These are phyloP conservation scores for Penicillium paneum DNA, from an alignment of 2,329 filamentous ascomycete genomes.

Conservation along the genomic window DNA sequence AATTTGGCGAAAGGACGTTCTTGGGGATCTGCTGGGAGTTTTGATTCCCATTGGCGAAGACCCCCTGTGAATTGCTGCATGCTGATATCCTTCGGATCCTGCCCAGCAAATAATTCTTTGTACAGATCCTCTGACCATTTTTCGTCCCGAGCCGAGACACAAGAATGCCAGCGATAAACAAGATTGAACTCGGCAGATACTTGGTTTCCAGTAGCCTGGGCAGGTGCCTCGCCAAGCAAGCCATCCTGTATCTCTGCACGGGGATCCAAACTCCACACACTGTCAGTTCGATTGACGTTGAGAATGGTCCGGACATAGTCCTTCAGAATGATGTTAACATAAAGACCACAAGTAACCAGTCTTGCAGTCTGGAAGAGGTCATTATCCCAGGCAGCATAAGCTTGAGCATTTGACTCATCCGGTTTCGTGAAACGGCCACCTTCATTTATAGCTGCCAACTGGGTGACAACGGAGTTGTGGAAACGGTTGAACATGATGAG, in stretches of 20 bases:
- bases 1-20: conserved; percentile 51
- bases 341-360: conserved; percentile 54
- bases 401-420: conserved; percentile 37
- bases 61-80: conserved; percentile 40
- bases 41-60: conserved; percentile 42
- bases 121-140: conserved; percentile 59
- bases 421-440: conserved; percentile 62
- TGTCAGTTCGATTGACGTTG: conserved; percentile 58
- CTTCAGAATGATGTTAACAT: conserved; percentile 54
- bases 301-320: conserved; percentile 63
- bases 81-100: conserved; percentile 36
- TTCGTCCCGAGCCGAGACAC: conserved; percentile 59
- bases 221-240: conserved; percentile 45
- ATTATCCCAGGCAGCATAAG: conserved; percentile 40
- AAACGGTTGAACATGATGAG: conserved; percentile 68
- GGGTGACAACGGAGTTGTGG: conserved; percentile 65
- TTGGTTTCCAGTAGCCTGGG: conserved; percentile 62
- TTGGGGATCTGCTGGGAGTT: conserved; percentile 45
- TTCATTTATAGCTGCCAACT: conserved; percentile 65
- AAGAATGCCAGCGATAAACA: conserved; percentile 64
- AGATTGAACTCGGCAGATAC: conserved; percentile 68
- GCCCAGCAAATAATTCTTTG: conserved; percentile 45
- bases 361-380: conserved; percentile 55
- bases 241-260: conserved; percentile 56
- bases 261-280: conserved; percentile 62